phyloP scores from a whole-genome alignment of 208 protist species.

The Acanthamoeba sp. region DNA sequence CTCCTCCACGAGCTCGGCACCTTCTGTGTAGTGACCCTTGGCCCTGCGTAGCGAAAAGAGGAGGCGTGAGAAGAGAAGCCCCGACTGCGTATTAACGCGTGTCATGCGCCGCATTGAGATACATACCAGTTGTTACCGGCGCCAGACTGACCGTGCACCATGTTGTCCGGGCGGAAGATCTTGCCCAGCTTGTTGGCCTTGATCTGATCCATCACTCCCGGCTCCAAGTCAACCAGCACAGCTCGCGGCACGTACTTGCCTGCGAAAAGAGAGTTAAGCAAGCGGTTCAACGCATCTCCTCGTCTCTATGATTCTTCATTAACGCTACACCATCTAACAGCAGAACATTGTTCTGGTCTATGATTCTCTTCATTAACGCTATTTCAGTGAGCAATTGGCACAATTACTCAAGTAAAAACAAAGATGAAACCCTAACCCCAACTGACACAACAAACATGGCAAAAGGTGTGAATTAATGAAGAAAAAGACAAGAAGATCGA shows the following conservation, averaged over 20 bases:
- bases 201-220: slow-evolving; percentile 98
- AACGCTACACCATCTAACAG: too few species aligned
- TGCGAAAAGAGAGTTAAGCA: slow-evolving; percentile 59
- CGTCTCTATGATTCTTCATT: not conserved
- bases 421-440: too few species aligned
- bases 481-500: not conserved
- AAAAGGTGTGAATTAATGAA: not conserved
- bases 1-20: slow-evolving; percentile 97
- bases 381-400: too few species aligned
- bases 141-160: slow-evolving; percentile 98
- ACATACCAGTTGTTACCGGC: slow-evolving; percentile 99
- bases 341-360: too few species aligned
- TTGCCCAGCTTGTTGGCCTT: slow-evolving; percentile 95
- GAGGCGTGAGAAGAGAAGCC: too few species aligned
- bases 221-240: slow-evolving; percentile 93
- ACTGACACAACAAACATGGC: too few species aligned
- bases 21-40: slow-evolving; percentile 99
- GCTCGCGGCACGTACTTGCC: slow-evolving; percentile 94
- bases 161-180: slow-evolving; percentile 98
- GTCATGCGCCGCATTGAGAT: too few species aligned
- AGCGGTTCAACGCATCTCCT: not conserved
- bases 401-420: too few species aligned
- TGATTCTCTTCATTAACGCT: too few species aligned
- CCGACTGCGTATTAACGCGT: too few species aligned
- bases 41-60: not conserved